Evolutionary conservation across 768 basidiomycete species (phyloP).

Genomic region (Mycena vitilis): DNA sequence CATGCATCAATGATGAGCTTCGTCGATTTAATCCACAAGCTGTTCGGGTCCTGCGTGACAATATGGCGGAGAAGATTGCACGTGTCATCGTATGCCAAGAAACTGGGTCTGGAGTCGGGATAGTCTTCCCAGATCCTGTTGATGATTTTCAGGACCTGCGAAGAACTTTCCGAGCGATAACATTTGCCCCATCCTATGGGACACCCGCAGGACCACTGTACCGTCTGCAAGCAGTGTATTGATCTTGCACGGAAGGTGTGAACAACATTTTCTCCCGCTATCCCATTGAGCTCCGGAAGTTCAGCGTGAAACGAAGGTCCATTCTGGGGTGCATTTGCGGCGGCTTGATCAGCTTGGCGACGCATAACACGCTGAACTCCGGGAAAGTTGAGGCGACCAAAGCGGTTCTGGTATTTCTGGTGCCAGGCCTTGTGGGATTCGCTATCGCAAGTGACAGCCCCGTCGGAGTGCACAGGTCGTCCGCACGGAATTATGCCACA

Average conservation of each 20-base stretch:
- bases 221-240: neutral
- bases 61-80: neutral
- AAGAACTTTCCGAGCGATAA: conserved; percentile 4
- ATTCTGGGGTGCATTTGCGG: neutral
- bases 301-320: neutral
- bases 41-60: neutral
- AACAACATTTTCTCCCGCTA: neutral
- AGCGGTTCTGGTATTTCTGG: neutral
- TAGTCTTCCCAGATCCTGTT: neutral
- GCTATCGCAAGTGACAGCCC: conserved; percentile 36
- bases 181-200: conserved; percentile 15
- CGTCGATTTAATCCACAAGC: neutral
- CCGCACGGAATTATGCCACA: conserved; percentile 44
- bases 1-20: neutral
- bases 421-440: conserved; percentile 38
- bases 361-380: conserved; percentile 43
- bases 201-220: conserved; percentile 4
- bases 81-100: conserved; percentile 5
- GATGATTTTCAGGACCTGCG: conserved; percentile 1
- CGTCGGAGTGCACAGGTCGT: conserved; percentile 4
- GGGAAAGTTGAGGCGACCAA: conserved; percentile 34
- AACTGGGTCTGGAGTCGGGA: neutral
- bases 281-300: neutral
- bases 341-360: neutral
- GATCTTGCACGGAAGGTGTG: conserved; percentile 1